Conservation (phyloP, 73 alveolate species). For the Halteria grandinella region DNA sequence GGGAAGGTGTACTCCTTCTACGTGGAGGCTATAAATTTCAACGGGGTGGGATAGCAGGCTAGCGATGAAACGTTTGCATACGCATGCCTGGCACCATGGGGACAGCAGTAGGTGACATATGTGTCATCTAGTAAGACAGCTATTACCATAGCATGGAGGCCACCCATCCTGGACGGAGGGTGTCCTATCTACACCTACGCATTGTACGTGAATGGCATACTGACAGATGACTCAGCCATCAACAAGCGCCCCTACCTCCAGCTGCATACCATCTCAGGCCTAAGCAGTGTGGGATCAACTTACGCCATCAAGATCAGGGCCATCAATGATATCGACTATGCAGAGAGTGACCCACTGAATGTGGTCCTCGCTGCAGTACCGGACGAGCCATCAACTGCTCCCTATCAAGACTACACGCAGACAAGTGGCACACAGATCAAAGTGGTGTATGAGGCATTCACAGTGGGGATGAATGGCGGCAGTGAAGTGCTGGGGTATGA, state of each 20-base stretch:
- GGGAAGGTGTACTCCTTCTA: slow-evolving; percentile 57
- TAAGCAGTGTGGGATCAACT: slow-evolving; percentile 18
- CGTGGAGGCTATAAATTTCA: slow-evolving; percentile 51
- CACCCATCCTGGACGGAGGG: slow-evolving; percentile 83
- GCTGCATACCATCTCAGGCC: slow-evolving; percentile 2
- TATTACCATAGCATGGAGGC: slow-evolving; percentile 65
- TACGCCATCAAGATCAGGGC: slow-evolving; percentile 43
- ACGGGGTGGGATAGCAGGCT: slow-evolving; percentile 56
- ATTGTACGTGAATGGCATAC: slow-evolving; percentile 65
- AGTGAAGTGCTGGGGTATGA: slow-evolving; percentile 52
- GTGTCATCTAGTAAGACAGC: slow-evolving; percentile 26
- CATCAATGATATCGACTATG: slow-evolving; percentile 41
- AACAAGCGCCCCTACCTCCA: slow-evolving; percentile 41
- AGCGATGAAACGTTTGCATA: slow-evolving; percentile 28
- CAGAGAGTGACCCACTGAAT: background rate
- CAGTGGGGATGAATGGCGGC: slow-evolving; percentile 49
- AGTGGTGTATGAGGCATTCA: slow-evolving; percentile 12
- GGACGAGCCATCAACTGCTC: slow-evolving; percentile 46
- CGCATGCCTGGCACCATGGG: slow-evolving; percentile 55
- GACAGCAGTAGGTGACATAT: slow-evolving; percentile 23
- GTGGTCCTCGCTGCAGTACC: slow-evolving; percentile 71
- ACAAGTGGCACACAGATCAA: slow-evolving; percentile 28
- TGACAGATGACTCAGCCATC: slow-evolving; percentile 16
- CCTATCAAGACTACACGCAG: slow-evolving; percentile 31
- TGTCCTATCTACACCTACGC: slow-evolving; percentile 65